Conservation (phyloP, 2,329 filamentous ascomycete species). For the Cordyceps cateniannulata region DNA sequence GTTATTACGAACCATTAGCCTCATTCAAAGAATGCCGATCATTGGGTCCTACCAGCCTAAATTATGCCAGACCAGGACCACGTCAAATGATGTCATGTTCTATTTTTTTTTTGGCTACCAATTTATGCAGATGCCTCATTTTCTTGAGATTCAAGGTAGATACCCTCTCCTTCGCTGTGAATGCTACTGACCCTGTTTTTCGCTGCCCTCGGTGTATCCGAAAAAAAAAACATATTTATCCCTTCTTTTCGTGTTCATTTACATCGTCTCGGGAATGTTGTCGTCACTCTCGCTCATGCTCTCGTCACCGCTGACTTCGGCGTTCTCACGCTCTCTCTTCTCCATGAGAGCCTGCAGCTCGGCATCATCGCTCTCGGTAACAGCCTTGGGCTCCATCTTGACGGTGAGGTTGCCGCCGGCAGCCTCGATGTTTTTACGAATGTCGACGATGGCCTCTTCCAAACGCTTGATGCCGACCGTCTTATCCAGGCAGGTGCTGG, state of each 20-base stretch:
- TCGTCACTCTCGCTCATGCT: conserved; percentile 94
- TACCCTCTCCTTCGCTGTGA: not conserved
- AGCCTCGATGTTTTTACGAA: conserved; percentile 70
- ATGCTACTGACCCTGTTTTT: not conserved
- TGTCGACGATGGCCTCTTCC: conserved; percentile 84
- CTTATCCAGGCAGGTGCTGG: conserved; percentile 94
- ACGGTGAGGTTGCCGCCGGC: conserved; percentile 76
- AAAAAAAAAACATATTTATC: conserved; percentile 9
- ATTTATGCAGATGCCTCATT: conserved; percentile 9
- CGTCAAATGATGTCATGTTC: conserved; percentile 2
- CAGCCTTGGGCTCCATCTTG: conserved; percentile 99
- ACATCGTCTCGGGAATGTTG: conserved; percentile 46
- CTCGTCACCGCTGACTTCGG: conserved; percentile 96
- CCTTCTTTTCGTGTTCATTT: conserved; percentile 16
- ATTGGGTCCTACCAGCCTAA: not conserved
- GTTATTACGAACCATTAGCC: not conserved
- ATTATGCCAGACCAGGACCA: too few species aligned
- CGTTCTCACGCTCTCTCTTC: conserved; percentile 96
- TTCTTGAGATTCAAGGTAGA: conserved; percentile 9
- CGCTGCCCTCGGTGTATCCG: conserved; percentile 3
- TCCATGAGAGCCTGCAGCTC: conserved; percentile 98
- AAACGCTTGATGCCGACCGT: conserved; percentile 73
- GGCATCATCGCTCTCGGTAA: conserved; percentile 96
- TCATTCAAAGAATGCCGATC: not conserved
- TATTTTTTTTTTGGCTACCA: not conserved